Evolutionary conservation across 2,329 filamentous ascomycete genomes (phyloP), one percentile per base, ranked within the genome.

Genomic region (Fusarium praegraminearum): DNA sequence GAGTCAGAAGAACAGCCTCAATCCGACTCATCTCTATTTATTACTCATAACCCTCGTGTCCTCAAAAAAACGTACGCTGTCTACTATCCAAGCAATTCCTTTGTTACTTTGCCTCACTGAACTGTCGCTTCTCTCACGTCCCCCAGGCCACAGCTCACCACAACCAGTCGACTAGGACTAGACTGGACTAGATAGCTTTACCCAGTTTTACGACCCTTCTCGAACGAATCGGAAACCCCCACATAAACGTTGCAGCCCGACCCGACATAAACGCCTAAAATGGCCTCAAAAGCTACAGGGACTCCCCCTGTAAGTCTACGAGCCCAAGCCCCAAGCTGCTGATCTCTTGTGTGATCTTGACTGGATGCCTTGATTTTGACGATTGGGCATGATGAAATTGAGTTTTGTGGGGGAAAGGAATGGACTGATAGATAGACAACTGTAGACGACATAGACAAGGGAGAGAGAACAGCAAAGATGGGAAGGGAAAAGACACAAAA

Each of bases 211-310:
- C 16, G 50, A 40, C 59, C 46, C 67, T 67, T 62, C 35, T 53
- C 56, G 55, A 72, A 46, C 69, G 69, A 71, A 71, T 71, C 69
- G 69, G 65, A 71, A 49, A 43, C 47, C 69, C 69, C 69, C 69
- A 71, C 69, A 71, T 71, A 65, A 62, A 66, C 57, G 68, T 71
- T 71, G 69, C 69, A 72, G 69, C 69, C 69, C 65, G 65, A 71
- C 62, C 57, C 49, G 41, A 57, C 55, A 55, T 57, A n/a, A 50
- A 62, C 46, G 67, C 62, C 67, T 52, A 52, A 70, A 44, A 36
- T 59, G 68, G 69, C 69, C 69, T 71, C 69, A 71, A 71, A 71
- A 66, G n/a, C 22, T 40, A 33, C 49, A 51, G 66, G 65, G 60
- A 52, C 49, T 3, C 22, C 57, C 55, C 65, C 33, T 36, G 54